phyloP scores from a whole-genome alignment of 208 protist genomes.

The Wallacemonas sp. region DNA sequence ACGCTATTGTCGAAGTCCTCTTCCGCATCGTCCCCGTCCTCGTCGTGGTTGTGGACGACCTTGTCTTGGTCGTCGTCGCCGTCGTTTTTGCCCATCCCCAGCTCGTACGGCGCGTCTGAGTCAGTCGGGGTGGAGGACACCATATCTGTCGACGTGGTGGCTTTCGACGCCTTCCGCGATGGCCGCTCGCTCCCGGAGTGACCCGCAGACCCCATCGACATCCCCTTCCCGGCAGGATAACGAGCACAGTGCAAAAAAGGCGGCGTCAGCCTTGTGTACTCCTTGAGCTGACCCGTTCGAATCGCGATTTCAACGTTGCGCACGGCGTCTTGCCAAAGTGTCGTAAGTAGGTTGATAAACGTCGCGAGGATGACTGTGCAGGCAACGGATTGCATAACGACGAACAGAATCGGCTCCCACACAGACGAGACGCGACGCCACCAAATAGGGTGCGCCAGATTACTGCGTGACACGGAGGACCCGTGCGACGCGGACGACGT shows the following conservation, averaged over 20 bases:
- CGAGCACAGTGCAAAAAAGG: too few species aligned
- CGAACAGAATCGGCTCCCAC: neutral
- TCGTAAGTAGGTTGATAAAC: neutral
- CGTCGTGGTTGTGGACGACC: neutral
- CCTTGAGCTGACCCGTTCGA: neutral
- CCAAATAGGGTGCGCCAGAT: neutral
- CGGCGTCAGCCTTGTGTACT: neutral
- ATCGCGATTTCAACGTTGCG: slow-evolving; percentile 1
- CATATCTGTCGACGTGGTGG: too few species aligned
- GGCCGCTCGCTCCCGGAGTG: too few species aligned
- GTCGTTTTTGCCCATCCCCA: too few species aligned
- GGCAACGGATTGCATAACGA: neutral
- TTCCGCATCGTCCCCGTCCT: neutral
- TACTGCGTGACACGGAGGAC: neutral
- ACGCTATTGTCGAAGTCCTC: neutral
- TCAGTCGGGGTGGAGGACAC: neutral
- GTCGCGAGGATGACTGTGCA: neutral
- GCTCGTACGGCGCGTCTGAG: neutral
- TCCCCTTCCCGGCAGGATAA: too few species aligned
- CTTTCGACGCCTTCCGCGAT: too few species aligned
- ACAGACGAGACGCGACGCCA: neutral
- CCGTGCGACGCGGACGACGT: neutral
- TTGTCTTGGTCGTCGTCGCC: neutral
- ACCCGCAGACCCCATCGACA: too few species aligned
- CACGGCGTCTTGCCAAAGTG: neutral